Percentiles rank a stretch among this genome's conserved stretches.
phyloP scores from a whole-genome alignment of 257 asterid genomes.

The Nicotiana attenuata region DNA sequence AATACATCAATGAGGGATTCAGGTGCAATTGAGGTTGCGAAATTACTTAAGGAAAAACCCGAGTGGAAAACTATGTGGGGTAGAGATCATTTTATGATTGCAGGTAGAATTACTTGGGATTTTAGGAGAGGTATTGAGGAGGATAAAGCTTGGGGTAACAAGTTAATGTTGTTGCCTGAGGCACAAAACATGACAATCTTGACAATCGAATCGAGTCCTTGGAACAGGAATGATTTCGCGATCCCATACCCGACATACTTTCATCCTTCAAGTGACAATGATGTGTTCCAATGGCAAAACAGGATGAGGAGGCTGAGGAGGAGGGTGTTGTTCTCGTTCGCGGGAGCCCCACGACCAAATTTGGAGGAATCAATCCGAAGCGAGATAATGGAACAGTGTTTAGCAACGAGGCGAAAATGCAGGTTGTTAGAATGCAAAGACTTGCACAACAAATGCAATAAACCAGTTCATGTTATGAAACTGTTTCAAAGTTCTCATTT shows the following conservation, averaged over 20 bases:
- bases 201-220: constrained; percentile 79
- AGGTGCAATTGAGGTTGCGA: constrained; percentile 28
- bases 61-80: constrained; percentile 69
- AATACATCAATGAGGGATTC: constrained; percentile 35
- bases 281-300: constrained; percentile 51
- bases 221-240: constrained; percentile 74
- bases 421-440: constrained; percentile 49
- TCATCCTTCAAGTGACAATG: constrained; percentile 57
- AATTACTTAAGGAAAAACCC: constrained; percentile 37
- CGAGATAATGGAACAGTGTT: constrained; percentile 67
- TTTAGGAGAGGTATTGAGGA: constrained; percentile 41
- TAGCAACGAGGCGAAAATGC: constrained; percentile 31
- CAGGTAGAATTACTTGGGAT: constrained; percentile 85
- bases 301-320: constrained; percentile 47
- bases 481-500: constrained; percentile 53
- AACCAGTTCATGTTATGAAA: constrained; percentile 58
- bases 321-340: constrained; percentile 48
- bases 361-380: constrained; percentile 52
- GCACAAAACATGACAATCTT: constrained; percentile 57
- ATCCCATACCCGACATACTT: constrained; percentile 87
- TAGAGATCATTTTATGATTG: constrained; percentile 62
- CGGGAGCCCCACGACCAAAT: constrained; percentile 69
- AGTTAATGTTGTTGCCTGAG: constrained; percentile 61
- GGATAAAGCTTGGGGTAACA: constrained; percentile 69
- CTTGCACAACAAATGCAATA: constrained; percentile 45